Conservation (phyloP, 352 stramenopile genomes). For the Salisapilia sapeloensis region DNA sequence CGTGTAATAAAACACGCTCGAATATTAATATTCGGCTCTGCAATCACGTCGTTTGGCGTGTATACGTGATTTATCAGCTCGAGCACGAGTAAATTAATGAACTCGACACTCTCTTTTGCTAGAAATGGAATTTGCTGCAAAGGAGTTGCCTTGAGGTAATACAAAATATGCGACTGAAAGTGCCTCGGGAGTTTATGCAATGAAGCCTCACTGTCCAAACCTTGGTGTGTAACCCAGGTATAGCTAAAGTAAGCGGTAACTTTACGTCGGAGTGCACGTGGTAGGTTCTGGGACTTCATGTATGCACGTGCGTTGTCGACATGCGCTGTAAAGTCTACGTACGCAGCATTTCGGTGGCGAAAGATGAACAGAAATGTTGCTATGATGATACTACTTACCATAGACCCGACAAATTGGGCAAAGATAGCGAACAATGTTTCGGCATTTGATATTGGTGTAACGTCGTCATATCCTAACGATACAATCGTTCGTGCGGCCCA, state of each 20-base stretch:
- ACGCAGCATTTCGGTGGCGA: slow-evolving; percentile 30
- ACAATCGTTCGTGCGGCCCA: slow-evolving; percentile 42
- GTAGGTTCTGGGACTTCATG: slow-evolving; percentile 52
- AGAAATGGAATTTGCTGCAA: slow-evolving; percentile 55
- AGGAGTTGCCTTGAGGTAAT: slow-evolving; percentile 38
- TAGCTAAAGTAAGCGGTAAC: slow-evolving; percentile 54
- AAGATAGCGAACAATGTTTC: slow-evolving; percentile 36
- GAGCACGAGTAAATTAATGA: slow-evolving; percentile 41
- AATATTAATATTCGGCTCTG: slow-evolving; percentile 50
- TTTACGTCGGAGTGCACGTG: slow-evolving; percentile 19
- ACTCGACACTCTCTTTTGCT: slow-evolving; percentile 46
- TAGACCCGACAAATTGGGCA: slow-evolving; percentile 22
- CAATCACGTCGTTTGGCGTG: slow-evolving; percentile 37
- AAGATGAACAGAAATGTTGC: slow-evolving; percentile 61
- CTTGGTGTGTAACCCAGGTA: slow-evolving; percentile 38
- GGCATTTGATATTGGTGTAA: slow-evolving; percentile 28
- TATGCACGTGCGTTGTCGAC: slow-evolving; percentile 55
- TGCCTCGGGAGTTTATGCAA: slow-evolving; percentile 40
- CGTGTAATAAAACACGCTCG: slow-evolving; percentile 66
- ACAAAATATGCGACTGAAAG: slow-evolving; percentile 41
- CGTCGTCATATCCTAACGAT: slow-evolving; percentile 40
- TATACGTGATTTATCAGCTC: slow-evolving; percentile 31
- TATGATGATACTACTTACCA: slow-evolving; percentile 38
- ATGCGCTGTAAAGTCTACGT: slow-evolving; percentile 27
- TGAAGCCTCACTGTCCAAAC: slow-evolving; percentile 35